A percentile compares a stretch with the other conserved stretches of the same genome.
These are phyloP conservation scores for Exidia glandulosa DNA, from an alignment of 768 basidiomycete genomes.

Conservation along the genomic window DNA sequence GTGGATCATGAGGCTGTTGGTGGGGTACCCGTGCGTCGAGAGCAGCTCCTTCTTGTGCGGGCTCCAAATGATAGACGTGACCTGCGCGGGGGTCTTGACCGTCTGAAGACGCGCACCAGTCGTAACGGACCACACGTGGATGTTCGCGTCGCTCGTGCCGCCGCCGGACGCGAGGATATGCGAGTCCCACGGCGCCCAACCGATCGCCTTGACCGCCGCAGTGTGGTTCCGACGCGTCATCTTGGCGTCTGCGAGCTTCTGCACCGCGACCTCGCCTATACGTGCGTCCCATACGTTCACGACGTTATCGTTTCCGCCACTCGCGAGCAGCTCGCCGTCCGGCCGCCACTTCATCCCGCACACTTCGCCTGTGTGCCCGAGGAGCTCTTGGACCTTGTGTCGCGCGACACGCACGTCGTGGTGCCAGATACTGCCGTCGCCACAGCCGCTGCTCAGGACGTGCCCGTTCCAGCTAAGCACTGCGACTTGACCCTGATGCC, in stretches of 20 bases:
- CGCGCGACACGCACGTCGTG: constrained; percentile 83
- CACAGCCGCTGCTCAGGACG: constrained; percentile 77
- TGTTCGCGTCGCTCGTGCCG: constrained; percentile 85
- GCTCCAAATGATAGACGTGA: constrained; percentile 84
- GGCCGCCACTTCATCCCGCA: constrained; percentile 84
- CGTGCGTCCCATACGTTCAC: constrained; percentile 96
- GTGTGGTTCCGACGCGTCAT: constrained; percentile 90
- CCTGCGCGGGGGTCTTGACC: constrained; percentile 77
- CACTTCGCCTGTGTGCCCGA: constrained; percentile 86
- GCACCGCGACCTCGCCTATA: constrained; percentile 36
- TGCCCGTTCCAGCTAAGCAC: constrained; percentile 82
- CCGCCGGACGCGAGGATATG: constrained; percentile 87
- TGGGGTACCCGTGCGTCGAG: constrained; percentile 91
- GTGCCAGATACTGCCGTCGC: constrained; percentile 92
- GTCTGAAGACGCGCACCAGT: constrained; percentile 88
- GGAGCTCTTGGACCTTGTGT: constrained; percentile 83
- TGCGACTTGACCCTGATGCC: constrained; percentile 76
- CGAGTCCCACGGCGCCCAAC: constrained; percentile 96
- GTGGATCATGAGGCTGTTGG: constrained; percentile 71
- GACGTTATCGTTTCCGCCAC: constrained; percentile 95
- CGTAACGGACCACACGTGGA: constrained; percentile 84
- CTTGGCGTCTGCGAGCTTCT: constrained; percentile 46
- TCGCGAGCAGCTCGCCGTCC: constrained; percentile 84
- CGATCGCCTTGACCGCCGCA: constrained; percentile 82
- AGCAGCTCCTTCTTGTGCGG: constrained; percentile 82